phyloP scores from a whole-genome alignment of 2,329 filamentous ascomycete species.

The Alternaria novae-zelandiae region DNA sequence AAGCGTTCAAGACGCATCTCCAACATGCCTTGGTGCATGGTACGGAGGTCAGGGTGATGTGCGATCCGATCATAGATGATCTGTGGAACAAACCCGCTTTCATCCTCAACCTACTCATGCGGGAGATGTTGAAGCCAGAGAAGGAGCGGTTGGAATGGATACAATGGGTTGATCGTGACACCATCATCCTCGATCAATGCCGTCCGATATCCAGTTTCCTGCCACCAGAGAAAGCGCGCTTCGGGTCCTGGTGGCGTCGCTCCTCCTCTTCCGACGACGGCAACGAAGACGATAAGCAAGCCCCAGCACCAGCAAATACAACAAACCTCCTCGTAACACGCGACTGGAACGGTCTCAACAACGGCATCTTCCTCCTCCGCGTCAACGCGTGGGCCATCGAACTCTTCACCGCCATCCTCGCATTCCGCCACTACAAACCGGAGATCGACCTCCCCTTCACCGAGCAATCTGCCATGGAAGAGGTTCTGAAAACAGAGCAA shows the following conservation, averaged over 20 bases:
- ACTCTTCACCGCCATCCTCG: conserved; percentile 49
- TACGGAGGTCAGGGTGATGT: conserved; percentile 52
- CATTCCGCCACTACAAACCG: conserved; percentile 50
- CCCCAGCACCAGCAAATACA: conserved; percentile 5
- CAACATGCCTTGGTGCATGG: conserved; percentile 40
- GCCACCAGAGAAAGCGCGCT: conserved; percentile 31
- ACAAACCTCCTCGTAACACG: conserved; percentile 47
- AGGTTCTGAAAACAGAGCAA: conserved; percentile 40
- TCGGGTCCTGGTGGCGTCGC: conserved; percentile 24
- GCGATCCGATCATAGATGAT: conserved; percentile 51
- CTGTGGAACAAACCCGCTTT: conserved; percentile 56
- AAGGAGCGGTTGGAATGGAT: conserved; percentile 52
- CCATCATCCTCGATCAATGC: conserved; percentile 52
- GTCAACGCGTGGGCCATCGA: conserved; percentile 50
- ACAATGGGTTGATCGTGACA: conserved; percentile 55
- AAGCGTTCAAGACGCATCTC: conserved; percentile 51
- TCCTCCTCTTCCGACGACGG: too few species aligned
- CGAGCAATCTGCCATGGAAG: conserved; percentile 53
- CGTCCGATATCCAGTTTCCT: conserved; percentile 51
- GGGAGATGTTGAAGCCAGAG: conserved; percentile 44
- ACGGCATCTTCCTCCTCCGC: conserved; percentile 52
- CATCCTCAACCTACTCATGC: conserved; percentile 49
- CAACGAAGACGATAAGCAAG: too few species aligned
- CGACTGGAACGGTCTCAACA: conserved; percentile 53
- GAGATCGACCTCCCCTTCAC: conserved; percentile 44